Percentiles rank a stretch among this genome's conserved stretches.
Conservation (phyloP, 1,284 basidiomycete genomes). For the Coniophora puteana region DNA sequence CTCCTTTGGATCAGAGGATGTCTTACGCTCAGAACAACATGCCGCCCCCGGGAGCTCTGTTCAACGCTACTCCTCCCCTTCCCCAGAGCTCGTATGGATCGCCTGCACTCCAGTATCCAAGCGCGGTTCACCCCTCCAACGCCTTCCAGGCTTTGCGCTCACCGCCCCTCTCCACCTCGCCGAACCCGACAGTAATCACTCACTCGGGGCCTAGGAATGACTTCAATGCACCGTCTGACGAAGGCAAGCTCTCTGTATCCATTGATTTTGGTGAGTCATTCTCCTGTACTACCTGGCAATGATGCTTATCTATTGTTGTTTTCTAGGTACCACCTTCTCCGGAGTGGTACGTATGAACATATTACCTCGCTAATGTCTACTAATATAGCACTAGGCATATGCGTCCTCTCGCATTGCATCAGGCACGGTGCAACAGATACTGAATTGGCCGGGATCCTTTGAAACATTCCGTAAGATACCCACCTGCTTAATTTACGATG, state of each 20-base stretch:
- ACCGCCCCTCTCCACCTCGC: constrained; percentile 13
- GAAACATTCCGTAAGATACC: constrained; percentile 82
- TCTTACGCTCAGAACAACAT: background rate
- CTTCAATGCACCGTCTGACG: constrained; percentile 32
- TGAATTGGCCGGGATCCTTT: constrained; percentile 74
- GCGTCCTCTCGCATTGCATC: constrained; percentile 78
- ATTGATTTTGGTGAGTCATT: constrained; percentile 71
- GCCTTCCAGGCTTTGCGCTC: constrained; percentile 17
- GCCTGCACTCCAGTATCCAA: constrained; percentile 28
- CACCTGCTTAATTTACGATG: constrained; percentile 74
- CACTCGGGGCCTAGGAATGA: constrained; percentile 9
- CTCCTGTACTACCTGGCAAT: constrained; percentile 1
- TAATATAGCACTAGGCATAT: constrained; percentile 50
- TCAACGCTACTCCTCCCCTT: no score
- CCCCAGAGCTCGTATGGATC: no score
- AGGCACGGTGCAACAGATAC: constrained; percentile 72
- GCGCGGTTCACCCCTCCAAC: constrained; percentile 29
- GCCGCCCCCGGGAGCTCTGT: no score
- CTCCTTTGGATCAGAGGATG: constrained; percentile 19
- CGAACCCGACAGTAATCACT: constrained; percentile 3
- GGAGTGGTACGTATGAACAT: constrained; percentile 60
- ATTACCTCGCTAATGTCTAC: constrained; percentile 2
- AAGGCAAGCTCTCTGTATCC: constrained; percentile 68
- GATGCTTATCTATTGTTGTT: constrained; percentile 15
- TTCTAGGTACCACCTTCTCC: constrained; percentile 77